Base-by-base conservation (phyloP, 352 stramenopile genomes). In the Elongisporangium prolatum region DNA sequence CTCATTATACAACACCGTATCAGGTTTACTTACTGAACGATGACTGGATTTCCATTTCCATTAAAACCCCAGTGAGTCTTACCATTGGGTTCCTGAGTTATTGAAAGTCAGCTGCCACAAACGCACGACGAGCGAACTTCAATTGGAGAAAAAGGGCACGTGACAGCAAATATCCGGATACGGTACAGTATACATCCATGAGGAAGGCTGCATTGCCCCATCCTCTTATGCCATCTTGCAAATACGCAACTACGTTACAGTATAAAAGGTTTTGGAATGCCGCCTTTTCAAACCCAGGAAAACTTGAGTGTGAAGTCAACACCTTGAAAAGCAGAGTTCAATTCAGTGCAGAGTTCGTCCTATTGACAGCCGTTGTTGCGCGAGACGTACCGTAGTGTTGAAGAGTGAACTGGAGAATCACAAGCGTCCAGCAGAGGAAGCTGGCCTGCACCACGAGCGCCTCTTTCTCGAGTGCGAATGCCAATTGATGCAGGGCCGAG, bases 321-420 rank as follows among this genome's bases (percentile, higher is more conserved):
- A 44, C 34, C 34, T 44, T 44, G 34, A 1, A 9, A 44, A 44
- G 34, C 34, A 44, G 34, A 44, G 34, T 44, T 13, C 11, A 17
- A 17, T 44, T 44, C 4, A 44, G 34, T 11, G 11, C 34, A 44
- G 1, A 44, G 11, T 44, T 44, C 14, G 10, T 11, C 14, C 1
- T 6, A 44, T 17, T 2, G 11, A 17, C 10, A 44, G 5, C 34
- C 34, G 34, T 17, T 44, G 34, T 17, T 44, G 10, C 0, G 11
- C 34, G 11, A 17, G 11, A 59, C 60, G 17, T 48, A 63, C 64
- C 57, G 17, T 70, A 65, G 49, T 75, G 67, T 4, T 62, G 20
- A 21, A 75, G 67, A 49, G 71, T 63, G 57, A 74, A 72, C 53
- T 65, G 62, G 28, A 74, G 68, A 21, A 63, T 63, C 7, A 67